These are phyloP conservation scores for Tolypocladium endophyticum DNA, from an alignment of 2,329 filamentous ascomycete genomes.

Conservation along the genomic window DNA sequence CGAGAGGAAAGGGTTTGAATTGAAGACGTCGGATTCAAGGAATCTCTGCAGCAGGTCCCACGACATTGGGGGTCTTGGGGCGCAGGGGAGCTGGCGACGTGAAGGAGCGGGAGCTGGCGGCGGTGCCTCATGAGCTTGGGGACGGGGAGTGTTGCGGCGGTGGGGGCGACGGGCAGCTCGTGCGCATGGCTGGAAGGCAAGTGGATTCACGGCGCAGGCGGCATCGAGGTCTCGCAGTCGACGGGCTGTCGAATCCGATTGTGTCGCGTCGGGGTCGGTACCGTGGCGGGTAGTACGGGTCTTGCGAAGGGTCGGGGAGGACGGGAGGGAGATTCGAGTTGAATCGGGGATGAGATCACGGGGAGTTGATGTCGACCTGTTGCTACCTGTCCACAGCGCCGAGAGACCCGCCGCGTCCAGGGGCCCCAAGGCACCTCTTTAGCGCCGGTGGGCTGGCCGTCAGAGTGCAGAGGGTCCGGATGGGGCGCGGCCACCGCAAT, in stretches of 20 bases:
- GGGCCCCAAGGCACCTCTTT: background rate
- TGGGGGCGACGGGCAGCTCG: constrained; percentile 6
- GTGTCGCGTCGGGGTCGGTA: background rate
- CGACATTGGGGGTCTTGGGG: constrained; percentile 40
- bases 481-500: background rate
- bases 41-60: constrained; percentile 85
- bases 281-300: background rate
- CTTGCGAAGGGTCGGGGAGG: background rate
- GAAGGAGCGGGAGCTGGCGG: constrained; percentile 2
- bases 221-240: background rate
- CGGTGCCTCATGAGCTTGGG: constrained; percentile 11
- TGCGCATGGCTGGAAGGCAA: constrained; percentile 11
- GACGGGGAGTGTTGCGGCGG: constrained; percentile 3
- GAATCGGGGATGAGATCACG: background rate
- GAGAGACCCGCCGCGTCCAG: background rate
- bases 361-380: background rate
- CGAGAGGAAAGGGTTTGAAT: constrained; percentile 78
- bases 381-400: background rate
- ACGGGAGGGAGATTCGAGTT: background rate
- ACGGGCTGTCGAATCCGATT: background rate
- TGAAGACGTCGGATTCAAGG: constrained; percentile 90
- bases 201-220: background rate
- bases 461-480: background rate
- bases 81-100: constrained; percentile 2
- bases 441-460: background rate